Conservation (phyloP, 495 filamentous ascomycete species). For the Neurospora sp. region DNA sequence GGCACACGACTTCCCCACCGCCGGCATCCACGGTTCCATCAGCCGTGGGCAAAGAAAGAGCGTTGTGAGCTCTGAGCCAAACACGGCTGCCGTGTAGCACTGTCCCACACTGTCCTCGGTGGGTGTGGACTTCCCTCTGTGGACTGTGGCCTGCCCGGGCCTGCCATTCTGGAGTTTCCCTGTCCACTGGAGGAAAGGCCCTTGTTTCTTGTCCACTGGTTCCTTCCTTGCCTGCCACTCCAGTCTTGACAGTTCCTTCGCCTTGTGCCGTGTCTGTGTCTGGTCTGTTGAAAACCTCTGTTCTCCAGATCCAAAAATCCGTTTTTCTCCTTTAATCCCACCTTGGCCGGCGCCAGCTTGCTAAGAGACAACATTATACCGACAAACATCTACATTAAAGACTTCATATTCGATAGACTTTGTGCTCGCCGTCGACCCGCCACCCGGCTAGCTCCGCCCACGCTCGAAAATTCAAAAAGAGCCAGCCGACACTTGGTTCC, state of each 20-base stretch:
- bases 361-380: not conserved
- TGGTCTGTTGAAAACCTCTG: conserved; percentile 10
- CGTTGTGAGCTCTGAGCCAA: not conserved
- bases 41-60: not conserved
- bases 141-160: not conserved
- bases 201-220: not conserved
- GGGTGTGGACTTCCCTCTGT: not conserved
- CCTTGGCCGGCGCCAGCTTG: not conserved
- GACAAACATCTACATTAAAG: not conserved
- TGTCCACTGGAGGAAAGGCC: not conserved
- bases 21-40: not conserved
- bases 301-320: conserved; percentile 24
- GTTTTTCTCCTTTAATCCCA: conserved; percentile 13
- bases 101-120: not conserved
- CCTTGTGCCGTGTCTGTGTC: not conserved
- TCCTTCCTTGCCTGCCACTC: not conserved
- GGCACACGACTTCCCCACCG: not conserved
- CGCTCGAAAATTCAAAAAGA: not conserved
- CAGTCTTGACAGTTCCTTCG: not conserved
- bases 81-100: not conserved
- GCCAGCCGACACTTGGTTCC: not conserved
- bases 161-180: not conserved
- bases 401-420: not conserved
- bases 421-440: not conserved
- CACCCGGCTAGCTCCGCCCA: not conserved